Conservation (phyloP, 495 filamentous ascomycete species). For the Annulohypoxylon stygium region DNA sequence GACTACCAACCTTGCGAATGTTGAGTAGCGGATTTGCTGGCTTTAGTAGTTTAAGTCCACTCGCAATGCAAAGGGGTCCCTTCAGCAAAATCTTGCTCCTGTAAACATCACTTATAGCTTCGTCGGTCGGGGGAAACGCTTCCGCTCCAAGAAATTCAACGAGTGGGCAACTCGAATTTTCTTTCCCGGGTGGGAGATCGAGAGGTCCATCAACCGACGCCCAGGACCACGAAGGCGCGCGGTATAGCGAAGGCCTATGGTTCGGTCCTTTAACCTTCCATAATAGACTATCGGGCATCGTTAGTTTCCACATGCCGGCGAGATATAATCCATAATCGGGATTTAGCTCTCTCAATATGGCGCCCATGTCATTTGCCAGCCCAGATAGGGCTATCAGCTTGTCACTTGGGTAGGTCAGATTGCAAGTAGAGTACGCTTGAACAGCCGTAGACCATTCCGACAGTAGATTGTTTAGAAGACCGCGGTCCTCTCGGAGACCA, state of each 20-base stretch:
- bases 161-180: neutral
- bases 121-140: neutral
- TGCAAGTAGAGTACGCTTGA: conserved; percentile 25
- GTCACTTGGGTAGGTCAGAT: conserved; percentile 20
- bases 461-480: neutral
- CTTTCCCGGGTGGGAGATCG: conserved; percentile 7
- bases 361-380: conserved; percentile 26
- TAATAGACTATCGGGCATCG: conserved; percentile 33
- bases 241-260: conserved; percentile 21
- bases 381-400: conserved; percentile 41
- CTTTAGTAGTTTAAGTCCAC: neutral
- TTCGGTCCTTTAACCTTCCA: conserved; percentile 25
- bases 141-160: conserved; percentile 16
- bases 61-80: neutral
- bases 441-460: conserved; percentile 23
- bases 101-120: neutral
- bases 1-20: neutral
- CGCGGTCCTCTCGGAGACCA: neutral
- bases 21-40: neutral
- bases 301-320: conserved; percentile 35
- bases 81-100: neutral
- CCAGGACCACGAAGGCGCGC: conserved; percentile 50
- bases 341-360: neutral
- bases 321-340: conserved; percentile 23
- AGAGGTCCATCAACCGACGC: conserved; percentile 27